Conservation (phyloP, 495 filamentous ascomycete genomes). For the Tuber borchii region DNA sequence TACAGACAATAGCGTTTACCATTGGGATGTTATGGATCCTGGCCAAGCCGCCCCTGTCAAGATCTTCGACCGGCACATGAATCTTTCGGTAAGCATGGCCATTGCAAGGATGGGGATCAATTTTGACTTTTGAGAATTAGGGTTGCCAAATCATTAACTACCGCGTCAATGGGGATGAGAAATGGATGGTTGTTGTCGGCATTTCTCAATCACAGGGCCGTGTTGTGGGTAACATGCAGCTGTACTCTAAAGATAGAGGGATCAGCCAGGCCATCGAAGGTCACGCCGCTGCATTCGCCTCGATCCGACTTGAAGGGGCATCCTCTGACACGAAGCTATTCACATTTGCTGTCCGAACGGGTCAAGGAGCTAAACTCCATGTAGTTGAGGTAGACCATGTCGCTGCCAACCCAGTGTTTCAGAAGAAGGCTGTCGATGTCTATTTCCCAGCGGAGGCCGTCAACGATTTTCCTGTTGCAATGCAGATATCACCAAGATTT, state of each 20-base stretch:
- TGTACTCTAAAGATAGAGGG: conserved; percentile 89
- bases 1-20: conserved; percentile 82
- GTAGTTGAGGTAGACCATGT: conserved; percentile 96
- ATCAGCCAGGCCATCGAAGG: conserved; percentile 98
- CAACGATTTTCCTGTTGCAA: conserved; percentile 96
- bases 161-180: conserved; percentile 86
- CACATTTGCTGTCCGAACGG: conserved; percentile 86
- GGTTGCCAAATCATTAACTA: conserved; percentile 97
- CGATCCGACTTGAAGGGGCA: conserved; percentile 77
- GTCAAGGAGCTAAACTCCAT: conserved; percentile 87
- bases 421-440: conserved; percentile 93
- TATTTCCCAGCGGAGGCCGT: conserved; percentile 93
- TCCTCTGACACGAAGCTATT: conserved; percentile 89
- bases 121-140: conserved; percentile 30
- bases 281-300: conserved; percentile 92
- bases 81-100: conserved; percentile 61
- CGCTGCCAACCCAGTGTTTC: conserved; percentile 74
- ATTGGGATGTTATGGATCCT: conserved; percentile 91
- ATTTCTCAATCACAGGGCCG: conserved; percentile 89
- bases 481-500: conserved; percentile 94
- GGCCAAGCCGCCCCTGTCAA: conserved; percentile 72
- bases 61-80: conserved; percentile 84
- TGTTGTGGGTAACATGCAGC: conserved; percentile 90
- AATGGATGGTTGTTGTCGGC: conserved; percentile 97
- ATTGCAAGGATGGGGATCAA: not conserved